Evolutionary conservation across 768 basidiomycete species (phyloP).

Genomic region (Rhodotorula sphaerocarpa): DNA sequence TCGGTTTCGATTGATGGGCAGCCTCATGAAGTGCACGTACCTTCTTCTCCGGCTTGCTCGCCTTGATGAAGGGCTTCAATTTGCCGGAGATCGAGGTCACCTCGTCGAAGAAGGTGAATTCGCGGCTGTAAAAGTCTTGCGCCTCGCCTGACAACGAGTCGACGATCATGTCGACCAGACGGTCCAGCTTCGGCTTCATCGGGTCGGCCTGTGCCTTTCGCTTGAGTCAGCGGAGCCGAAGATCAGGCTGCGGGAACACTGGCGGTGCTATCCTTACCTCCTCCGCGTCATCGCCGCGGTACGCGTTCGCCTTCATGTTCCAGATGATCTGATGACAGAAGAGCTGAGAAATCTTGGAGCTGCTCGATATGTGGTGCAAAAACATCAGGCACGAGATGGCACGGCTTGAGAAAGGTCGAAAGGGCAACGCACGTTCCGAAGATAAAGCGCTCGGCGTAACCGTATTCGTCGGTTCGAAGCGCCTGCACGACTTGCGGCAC

Average conservation of each 20-base stretch:
- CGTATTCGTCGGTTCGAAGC: constrained; percentile 70
- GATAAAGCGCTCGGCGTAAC: constrained; percentile 88
- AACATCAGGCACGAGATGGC: not conserved
- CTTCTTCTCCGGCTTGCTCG: constrained; percentile 93
- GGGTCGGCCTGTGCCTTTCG: constrained; percentile 65
- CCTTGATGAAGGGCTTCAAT: constrained; percentile 91
- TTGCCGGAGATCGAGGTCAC: constrained; percentile 98
- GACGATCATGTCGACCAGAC: constrained; percentile 71
- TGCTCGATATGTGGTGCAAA: constrained; percentile 44
- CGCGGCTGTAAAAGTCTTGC: constrained; percentile 78
- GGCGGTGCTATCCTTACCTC: constrained; percentile 50
- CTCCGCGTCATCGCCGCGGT: constrained; percentile 80
- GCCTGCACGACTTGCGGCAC: constrained; percentile 98
- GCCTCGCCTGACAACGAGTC: constrained; percentile 80
- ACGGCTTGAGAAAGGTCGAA: not conserved
- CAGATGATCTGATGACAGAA: constrained; percentile 99
- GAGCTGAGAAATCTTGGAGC: constrained; percentile 73
- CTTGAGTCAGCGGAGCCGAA: not conserved
- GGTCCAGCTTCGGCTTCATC: constrained; percentile 91
- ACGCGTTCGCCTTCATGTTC: constrained; percentile 99
- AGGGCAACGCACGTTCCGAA: constrained; percentile 60
- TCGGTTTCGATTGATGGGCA: too few species aligned
- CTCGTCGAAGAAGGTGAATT: constrained; percentile 90
- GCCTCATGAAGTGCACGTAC: constrained; percentile 44
- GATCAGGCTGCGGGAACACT: not conserved